Evolutionary conservation across 768 basidiomycete species (phyloP).

Genomic region (Mycena haematopus): DNA sequence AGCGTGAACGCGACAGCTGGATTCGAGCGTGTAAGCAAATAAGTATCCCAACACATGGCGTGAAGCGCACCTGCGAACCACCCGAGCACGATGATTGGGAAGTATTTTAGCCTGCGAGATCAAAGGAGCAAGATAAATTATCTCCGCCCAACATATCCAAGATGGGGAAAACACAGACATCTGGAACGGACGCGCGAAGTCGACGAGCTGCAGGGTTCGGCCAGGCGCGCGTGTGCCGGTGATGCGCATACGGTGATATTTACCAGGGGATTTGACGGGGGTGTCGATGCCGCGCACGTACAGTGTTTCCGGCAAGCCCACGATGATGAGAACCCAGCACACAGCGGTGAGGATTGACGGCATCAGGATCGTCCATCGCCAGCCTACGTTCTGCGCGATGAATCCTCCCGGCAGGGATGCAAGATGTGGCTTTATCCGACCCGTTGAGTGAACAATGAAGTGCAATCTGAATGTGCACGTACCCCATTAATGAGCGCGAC

Average conservation of each 20-base stretch:
- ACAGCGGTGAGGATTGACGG: conserved; percentile 23
- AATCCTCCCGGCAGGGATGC: conserved; percentile 30
- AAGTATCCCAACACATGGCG: neutral
- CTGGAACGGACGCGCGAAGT: conserved; percentile 30
- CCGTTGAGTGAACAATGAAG: neutral
- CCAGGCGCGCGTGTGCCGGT: conserved; percentile 10
- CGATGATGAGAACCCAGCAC: conserved; percentile 26
- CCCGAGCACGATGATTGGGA: conserved; percentile 22
- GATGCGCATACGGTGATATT: conserved; percentile 24
- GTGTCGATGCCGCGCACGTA: conserved; percentile 21
- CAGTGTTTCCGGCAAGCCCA: conserved; percentile 27
- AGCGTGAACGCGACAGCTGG: conserved; percentile 31
- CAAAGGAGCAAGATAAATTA: neutral
- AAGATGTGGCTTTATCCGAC: conserved; percentile 19
- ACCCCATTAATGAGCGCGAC: conserved; percentile 31
- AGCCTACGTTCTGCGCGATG: conserved; percentile 28
- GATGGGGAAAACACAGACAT: conserved; percentile 8
- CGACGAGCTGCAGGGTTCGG: conserved; percentile 17
- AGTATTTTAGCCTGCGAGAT: conserved; percentile 25
- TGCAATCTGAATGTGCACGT: neutral
- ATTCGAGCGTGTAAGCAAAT: neutral
- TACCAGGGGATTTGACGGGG: neutral
- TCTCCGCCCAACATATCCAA: too few species aligned
- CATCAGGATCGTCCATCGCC: conserved; percentile 29
- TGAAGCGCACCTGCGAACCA: conserved; percentile 20